Evolutionary conservation across 2,329 filamentous ascomycete species (phyloP).

Genomic region (Xylaria sp.): DNA sequence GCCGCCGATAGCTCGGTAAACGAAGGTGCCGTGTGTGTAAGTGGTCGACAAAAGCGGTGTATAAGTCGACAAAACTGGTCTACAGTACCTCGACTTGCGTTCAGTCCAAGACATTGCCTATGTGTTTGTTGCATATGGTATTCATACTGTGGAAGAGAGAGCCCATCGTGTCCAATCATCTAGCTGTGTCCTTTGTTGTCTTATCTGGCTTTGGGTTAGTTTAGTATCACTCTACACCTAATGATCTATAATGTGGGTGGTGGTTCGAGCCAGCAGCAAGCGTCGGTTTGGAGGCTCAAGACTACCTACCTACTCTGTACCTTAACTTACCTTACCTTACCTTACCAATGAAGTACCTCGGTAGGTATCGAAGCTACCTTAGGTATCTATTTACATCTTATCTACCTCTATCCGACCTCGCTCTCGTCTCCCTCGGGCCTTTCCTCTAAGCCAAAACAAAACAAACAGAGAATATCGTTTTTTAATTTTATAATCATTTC

Average conservation of each 20-base stretch:
- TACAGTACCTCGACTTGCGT: background rate
- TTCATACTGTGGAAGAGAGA: constrained; percentile 18
- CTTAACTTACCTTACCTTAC: too few relatives aligned
- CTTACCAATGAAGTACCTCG: too few relatives aligned
- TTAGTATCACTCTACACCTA: constrained; percentile 1
- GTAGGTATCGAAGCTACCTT: background rate
- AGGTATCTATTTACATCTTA: too few relatives aligned
- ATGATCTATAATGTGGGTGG: background rate
- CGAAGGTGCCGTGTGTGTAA: background rate
- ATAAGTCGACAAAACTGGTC: constrained; percentile 8
- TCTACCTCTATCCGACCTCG: background rate
- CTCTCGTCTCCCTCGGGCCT: background rate
- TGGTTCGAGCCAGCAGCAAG: constrained; percentile 6
- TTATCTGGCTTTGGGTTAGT: constrained; percentile 29
- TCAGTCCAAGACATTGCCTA: constrained; percentile 18
- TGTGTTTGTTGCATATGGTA: constrained; percentile 26
- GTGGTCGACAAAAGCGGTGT: constrained; percentile 34
- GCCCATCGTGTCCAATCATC: constrained; percentile 23
- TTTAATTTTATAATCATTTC: background rate
- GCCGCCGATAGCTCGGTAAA: constrained; percentile 29
- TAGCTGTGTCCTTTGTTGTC: constrained; percentile 2
- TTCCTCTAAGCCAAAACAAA: background rate
- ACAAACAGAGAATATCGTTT: background rate
- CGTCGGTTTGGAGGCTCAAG: constrained; percentile 21
- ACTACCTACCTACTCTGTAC: background rate